A percentile compares a stretch with the other conserved stretches of the same genome.
phyloP scores from a whole-genome alignment of 106 monocot genomes.

The Gastrodia elata region DNA sequence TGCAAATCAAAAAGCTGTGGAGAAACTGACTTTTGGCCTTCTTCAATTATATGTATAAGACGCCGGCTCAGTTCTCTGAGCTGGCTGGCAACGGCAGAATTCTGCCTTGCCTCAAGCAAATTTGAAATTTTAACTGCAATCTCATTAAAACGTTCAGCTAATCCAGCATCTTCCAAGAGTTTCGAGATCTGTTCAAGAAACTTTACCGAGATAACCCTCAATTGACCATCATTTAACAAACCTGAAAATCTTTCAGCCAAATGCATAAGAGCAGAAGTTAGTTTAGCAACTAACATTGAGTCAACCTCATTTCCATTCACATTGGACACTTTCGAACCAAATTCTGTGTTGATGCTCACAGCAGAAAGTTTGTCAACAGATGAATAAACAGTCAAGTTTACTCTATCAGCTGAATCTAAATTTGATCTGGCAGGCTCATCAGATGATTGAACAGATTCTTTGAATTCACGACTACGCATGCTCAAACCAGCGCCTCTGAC shows the following conservation, averaged over 20 bases:
- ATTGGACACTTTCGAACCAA: slow-evolving; percentile 11
- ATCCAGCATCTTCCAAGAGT: slow-evolving; percentile 68
- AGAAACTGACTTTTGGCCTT: slow-evolving; percentile 77
- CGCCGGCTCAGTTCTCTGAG: slow-evolving; percentile 71
- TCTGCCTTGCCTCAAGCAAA: slow-evolving; percentile 69
- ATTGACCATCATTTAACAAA: slow-evolving; percentile 80
- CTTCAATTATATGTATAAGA: slow-evolving; percentile 65
- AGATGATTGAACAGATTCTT: slow-evolving; percentile 13
- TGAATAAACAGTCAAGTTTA: slow-evolving; percentile 14
- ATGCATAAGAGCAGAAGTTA: slow-evolving; percentile 53
- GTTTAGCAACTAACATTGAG: slow-evolving; percentile 41
- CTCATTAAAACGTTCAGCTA: slow-evolving; percentile 73
- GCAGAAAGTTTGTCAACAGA: slow-evolving; percentile 11
- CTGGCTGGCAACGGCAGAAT: slow-evolving; percentile 60
- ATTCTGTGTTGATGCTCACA: slow-evolving; percentile 2
- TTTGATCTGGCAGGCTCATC: slow-evolving; percentile 10
- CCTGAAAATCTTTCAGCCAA: slow-evolving; percentile 80
- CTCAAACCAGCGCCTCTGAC: slow-evolving; percentile 93
- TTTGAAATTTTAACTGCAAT: slow-evolving; percentile 56
- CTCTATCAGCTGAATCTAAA: slow-evolving; percentile 11
- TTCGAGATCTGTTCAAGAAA: slow-evolving; percentile 81
- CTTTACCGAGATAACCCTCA: slow-evolving; percentile 46
- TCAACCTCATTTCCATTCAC: slow-evolving; percentile 30
- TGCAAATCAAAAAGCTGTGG: slow-evolving; percentile 84
- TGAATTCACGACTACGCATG: slow-evolving; percentile 25